Evolutionary conservation across 2,329 filamentous ascomycete genomes (phyloP).

Genomic region (Pseudogymnoascus sp.): DNA sequence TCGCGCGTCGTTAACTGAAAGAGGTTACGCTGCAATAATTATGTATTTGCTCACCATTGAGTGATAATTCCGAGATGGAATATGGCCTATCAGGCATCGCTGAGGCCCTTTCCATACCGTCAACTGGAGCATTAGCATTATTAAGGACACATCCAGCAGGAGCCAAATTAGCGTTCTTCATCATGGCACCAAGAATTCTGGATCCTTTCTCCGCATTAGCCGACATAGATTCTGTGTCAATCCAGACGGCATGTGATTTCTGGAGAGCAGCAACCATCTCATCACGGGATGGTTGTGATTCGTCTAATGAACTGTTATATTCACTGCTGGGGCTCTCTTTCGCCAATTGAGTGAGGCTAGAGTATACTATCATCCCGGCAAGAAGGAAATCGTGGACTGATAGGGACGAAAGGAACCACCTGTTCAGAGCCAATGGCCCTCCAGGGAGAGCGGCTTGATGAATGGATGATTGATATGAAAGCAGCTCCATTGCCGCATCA

Average conservation of each 20-base stretch:
- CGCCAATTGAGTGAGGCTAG: conserved; percentile 29
- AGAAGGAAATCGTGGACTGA: conserved; percentile 57
- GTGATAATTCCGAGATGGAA: conserved; percentile 14
- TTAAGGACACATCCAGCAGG: not conserved
- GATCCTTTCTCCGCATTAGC: conserved; percentile 20
- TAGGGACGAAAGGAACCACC: conserved; percentile 53
- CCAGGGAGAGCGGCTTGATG: conserved; percentile 47
- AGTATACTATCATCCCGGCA: conserved; percentile 54
- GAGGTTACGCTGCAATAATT: not conserved
- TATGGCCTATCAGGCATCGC: not conserved
- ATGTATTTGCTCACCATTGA: conserved; percentile 13
- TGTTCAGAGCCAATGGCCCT: conserved; percentile 44
- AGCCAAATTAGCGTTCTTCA: conserved; percentile 19
- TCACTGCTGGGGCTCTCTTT: conserved; percentile 9
- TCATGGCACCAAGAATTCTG: conserved; percentile 19
- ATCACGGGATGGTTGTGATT: not conserved
- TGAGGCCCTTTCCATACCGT: not conserved
- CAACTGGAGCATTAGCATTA: not conserved
- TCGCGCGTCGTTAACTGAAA: too few species aligned
- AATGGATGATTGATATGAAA: conserved; percentile 43
- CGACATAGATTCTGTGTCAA: not conserved
- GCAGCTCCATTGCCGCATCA: conserved; percentile 42
- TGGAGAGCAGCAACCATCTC: conserved; percentile 19
- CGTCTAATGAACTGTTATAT: not conserved
- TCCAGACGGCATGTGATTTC: conserved; percentile 21